Percentiles rank a stretch among this genome's conserved stretches.
Evolutionary conservation across 345 rosid species (phyloP).

Genomic region (Melaleuca alternifolia): DNA sequence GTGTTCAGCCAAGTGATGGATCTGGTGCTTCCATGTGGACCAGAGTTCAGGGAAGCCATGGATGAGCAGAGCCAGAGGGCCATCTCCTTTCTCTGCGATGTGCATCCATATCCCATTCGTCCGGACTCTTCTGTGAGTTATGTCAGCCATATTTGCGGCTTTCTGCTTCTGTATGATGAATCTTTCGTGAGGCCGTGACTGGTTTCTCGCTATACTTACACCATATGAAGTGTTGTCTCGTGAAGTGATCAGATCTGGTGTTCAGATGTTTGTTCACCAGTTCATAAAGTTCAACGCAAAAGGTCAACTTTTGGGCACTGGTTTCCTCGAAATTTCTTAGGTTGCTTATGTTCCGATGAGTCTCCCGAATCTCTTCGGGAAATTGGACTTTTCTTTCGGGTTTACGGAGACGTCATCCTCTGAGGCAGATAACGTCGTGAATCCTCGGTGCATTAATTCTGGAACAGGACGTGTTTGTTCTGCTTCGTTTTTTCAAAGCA

Average conservation of each 20-base stretch:
- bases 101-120: slow-evolving; percentile 19
- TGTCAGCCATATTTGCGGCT: not conserved
- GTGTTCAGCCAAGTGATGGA: slow-evolving; percentile 6
- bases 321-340: too few species aligned
- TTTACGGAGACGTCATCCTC: not conserved
- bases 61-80: slow-evolving; percentile 17
- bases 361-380: not conserved
- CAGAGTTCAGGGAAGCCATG: slow-evolving; percentile 28
- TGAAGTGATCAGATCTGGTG: not conserved
- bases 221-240: not conserved
- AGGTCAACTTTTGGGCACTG: not conserved
- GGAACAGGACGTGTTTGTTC: not conserved
- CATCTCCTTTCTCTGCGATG: slow-evolving; percentile 18
- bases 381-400: not conserved
- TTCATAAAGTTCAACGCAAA: not conserved
- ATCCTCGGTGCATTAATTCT: not conserved
- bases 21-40: slow-evolving; percentile 25
- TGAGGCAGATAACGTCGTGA: not conserved
- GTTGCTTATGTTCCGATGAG: not conserved
- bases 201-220: not conserved
- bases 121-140: slow-evolving; percentile 1
- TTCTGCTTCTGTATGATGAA: not conserved
- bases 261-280: not conserved
- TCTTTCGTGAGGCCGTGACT: not conserved
- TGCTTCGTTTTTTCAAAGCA: not conserved